Evolutionary conservation across 2,329 filamentous ascomycete species (phyloP).

Genomic region (Penicillium verrucosum): DNA sequence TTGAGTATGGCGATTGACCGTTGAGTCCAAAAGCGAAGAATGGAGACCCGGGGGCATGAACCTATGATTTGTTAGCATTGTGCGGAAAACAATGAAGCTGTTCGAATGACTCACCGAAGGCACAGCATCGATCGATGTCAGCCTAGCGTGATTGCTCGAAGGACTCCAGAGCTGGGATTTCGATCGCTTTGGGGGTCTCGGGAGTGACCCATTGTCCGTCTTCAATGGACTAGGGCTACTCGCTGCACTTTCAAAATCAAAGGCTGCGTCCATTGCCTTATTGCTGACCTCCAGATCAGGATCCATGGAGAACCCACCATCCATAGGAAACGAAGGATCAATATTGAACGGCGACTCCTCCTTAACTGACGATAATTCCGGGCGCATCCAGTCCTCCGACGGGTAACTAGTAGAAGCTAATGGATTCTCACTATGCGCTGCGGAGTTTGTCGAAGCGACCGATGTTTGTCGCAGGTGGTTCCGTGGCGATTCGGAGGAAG

Average conservation of each 20-base stretch:
- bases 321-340: conserved; percentile 36
- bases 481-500: conserved; percentile 42
- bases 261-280: conserved; percentile 48
- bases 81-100: not conserved
- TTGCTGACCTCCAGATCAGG: conserved; percentile 46
- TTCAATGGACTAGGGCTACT: conserved; percentile 46
- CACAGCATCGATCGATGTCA: conserved; percentile 13
- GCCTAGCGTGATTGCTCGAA: conserved; percentile 19
- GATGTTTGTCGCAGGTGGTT: conserved; percentile 43
- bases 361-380: conserved; percentile 35
- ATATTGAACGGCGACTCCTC: conserved; percentile 42
- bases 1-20: conserved; percentile 39
- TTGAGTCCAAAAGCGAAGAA: conserved; percentile 37
- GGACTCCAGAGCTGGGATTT: conserved; percentile 30
- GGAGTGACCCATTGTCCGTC: conserved; percentile 23
- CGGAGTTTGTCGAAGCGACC: conserved; percentile 41
- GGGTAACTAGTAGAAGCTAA: conserved; percentile 36
- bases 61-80: conserved; percentile 18
- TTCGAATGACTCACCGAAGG: conserved; percentile 30
- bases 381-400: conserved; percentile 38
- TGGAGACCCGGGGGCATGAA: conserved; percentile 23
- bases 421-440: conserved; percentile 37
- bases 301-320: conserved; percentile 31
- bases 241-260: conserved; percentile 49
- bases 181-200: conserved; percentile 23